Evolutionary conservation across 2,329 filamentous ascomycete genomes (phyloP), one percentile per base, ranked within the genome.

Genomic region (Teratosphaeria nubilosa): DNA sequence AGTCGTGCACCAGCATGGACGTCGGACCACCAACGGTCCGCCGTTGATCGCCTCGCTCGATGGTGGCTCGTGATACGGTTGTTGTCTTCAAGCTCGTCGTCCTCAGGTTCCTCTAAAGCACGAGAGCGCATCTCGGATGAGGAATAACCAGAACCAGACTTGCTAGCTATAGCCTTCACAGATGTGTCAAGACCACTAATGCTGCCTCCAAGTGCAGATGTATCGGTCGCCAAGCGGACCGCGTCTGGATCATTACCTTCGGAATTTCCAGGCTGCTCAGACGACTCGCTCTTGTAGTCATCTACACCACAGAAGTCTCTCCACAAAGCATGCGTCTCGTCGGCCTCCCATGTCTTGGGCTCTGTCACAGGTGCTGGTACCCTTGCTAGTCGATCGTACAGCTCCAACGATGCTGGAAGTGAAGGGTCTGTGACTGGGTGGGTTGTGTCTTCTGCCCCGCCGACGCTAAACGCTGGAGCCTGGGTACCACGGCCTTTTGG

Each of bases 281-380:
- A 62, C 5, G 58, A 41, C 14, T 56, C 60, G 48, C 56, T 63
- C 6, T 62, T 58, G 22, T 60, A 61, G 37, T 59, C 55, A 30
- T 60, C 64, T 5, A 62, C 65, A 22, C 66, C 37, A 25, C 68
- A 59, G 56, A 68, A 66, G 1, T 58, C 54, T 51, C 61, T 60
- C 67, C 67, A 69, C 1, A 67, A 16, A n/a, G 56, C 62, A 27
- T 68, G 52, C 6, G 45, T 63, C 5, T 64, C 62, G 30, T 61
- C 57, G 10, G n/a, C 52, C 10, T 56, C 51, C n/a, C 58, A 55
- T 22, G 24, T 51, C 11, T 45, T 30, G 14, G 37, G 25, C 9
- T 34, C 20, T 22, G 48, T 41, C 37, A 54, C 50, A 16, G 55
- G 57, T 20, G 50, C 54, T 2, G 57, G 54, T 13, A 58, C 34